Base-by-base conservation (phyloP, 2,329 filamentous ascomycete genomes). In the Clonostachys chloroleuca region DNA sequence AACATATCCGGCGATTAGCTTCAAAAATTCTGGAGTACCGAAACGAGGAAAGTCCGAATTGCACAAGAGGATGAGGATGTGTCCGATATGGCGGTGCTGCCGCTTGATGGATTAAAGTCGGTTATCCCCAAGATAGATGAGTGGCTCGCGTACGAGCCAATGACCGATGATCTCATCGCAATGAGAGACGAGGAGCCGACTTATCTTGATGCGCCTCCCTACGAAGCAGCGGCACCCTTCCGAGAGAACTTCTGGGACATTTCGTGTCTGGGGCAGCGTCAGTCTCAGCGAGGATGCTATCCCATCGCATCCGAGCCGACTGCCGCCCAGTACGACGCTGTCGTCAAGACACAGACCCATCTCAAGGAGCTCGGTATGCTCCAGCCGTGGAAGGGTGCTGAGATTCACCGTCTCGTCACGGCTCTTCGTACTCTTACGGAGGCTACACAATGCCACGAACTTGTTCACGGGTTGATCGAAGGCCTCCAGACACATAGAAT, bases 351-450 rank as follows among this genome's bases (percentile, higher is more conserved):
- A 3, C 64, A 67, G 49, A 52, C 50, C 6, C 63, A 64, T 43
- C 56, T 67, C 9, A 49, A 56, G 34, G 55, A 56, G 14, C 52
- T 67, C 5, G 51, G 59, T 14, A 60, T 67, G 58, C 54, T 67
- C 14, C 58, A 63, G 40, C 52, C 51, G 3, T 48, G 62, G 12
- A 56, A 61, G 12, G 59, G 59, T 6, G 50, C 49, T 39, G 59
- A 63, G 17, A 40, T 56, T 12, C 53, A 59, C 42, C 59, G 56
- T 39, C 37, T 63, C 3, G 46, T 65, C 8, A 54, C 56, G 34
- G 49, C 51, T 8, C 47, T 60, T 33, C 50, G 49, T 16, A 36
- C 45, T 3, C 52, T 63, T 10, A 54, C 54, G n/a, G 48, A 48
- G 2, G 49, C 42, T 1, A 50, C 50, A 2, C 49, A 52, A 5